These are phyloP conservation scores for Penicillium sp. DNA, from an alignment of 2,329 filamentous ascomycete species.

Conservation along the genomic window DNA sequence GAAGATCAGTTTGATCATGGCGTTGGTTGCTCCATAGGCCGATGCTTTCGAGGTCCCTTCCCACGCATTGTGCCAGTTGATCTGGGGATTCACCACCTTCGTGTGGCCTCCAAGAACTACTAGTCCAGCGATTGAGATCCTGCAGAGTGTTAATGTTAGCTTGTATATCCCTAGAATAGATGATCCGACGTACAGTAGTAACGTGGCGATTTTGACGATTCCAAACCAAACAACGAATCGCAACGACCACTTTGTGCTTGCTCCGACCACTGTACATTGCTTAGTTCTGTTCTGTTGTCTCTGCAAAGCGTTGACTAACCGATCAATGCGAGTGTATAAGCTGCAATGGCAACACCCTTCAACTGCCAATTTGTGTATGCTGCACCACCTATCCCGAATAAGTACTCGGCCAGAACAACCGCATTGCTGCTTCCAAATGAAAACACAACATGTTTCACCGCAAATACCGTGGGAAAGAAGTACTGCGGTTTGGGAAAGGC, in stretches of 20 bases:
- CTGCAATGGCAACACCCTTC: constrained; percentile 63
- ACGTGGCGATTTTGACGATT: constrained; percentile 55
- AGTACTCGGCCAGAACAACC: constrained; percentile 59
- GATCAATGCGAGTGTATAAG: constrained; percentile 57
- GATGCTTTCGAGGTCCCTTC: constrained; percentile 44
- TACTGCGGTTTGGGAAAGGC: constrained; percentile 61
- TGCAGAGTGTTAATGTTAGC: constrained; percentile 4
- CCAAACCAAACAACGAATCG: constrained; percentile 56
- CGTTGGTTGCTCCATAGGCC: constrained; percentile 51
- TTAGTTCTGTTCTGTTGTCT: neutral
- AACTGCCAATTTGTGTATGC: constrained; percentile 57
- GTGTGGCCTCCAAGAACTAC: constrained; percentile 59
- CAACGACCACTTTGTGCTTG: constrained; percentile 56
- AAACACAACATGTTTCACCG: constrained; percentile 58
- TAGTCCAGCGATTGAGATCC: constrained; percentile 56
- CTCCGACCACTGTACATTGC: constrained; percentile 39
- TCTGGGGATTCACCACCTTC: constrained; percentile 47
- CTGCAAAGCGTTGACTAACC: constrained; percentile 37
- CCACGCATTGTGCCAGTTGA: constrained; percentile 56
- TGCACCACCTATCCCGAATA: constrained; percentile 54
- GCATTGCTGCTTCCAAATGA: constrained; percentile 65
- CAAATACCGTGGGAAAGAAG: constrained; percentile 61
- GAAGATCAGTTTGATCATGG: constrained; percentile 57
- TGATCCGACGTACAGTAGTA: constrained; percentile 49
- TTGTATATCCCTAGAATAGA: no score